Base-by-base conservation (phyloP, 495 filamentous ascomycete species). In the Penicillium nucicola region DNA sequence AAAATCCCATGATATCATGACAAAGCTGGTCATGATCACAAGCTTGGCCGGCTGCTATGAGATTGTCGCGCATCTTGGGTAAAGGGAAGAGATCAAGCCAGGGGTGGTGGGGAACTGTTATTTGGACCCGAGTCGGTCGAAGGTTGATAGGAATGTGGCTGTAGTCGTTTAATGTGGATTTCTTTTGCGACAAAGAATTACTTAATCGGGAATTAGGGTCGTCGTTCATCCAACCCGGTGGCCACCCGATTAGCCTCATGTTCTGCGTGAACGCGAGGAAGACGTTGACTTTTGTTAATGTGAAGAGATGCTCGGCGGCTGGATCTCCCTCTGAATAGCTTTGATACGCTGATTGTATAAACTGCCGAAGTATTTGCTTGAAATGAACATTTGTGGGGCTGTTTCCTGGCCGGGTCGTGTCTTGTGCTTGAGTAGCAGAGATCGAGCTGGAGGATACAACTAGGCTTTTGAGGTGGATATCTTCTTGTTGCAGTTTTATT, bases 51-150 rank as follows among this genome's bases (percentile, higher is more conserved):
- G 69, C 61, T 18, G 54, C 44, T 30, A 82, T 75, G 17, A 79
- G 56, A 34, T 79, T 79, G 40, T 82, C 75, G 2, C 80, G 70
- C 53, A 83, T 64, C 14, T 57, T 62, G 14, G 72, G 69, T 25
- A 72, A 64, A 3, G 79, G 80, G 41, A 81, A 75, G 39, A 81
- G 68, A 48, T 82, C 78, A n/a, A 84, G 56, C 71, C 78, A 84
- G 0, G 75, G 72, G 40, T 77, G 74, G 42, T 84, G 80, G 1
- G 62, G 57, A 5, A 65, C 56, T 0, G 52, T 49, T 10, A 41
- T 49, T 50, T 83, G 80, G 0, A 80, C 22, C 17, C 39, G 49
- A 3, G 80, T 83, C 1, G 77, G 77, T 2, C 69, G 67, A 2
- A 84, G 68, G 44, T 61, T 67, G 1, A 58, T 55, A 0, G 80